Percentiles rank a stretch among this genome's conserved stretches.
Evolutionary conservation across 2,329 filamentous ascomycete genomes (phyloP).

Genomic region (Laburnicola sp.): DNA sequence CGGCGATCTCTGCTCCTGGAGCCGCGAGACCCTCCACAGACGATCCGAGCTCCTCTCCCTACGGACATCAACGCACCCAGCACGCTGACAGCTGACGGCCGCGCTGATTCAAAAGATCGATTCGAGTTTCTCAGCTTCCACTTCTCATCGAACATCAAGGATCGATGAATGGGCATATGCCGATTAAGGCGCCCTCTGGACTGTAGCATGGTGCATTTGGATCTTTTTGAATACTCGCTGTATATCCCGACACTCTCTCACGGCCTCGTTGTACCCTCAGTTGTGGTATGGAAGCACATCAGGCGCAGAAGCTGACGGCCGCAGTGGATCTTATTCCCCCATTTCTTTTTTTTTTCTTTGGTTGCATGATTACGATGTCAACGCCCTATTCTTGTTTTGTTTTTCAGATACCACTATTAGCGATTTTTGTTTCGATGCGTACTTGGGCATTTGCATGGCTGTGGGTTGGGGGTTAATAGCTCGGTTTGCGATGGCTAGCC

Average conservation of each 20-base stretch:
- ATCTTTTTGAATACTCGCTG: conserved; percentile 5
- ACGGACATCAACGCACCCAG: conserved; percentile 31
- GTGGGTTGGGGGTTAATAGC: conserved; percentile 62
- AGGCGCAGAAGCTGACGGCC: conserved; percentile 20
- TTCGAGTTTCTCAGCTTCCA: conserved; percentile 46
- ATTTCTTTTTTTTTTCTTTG: conserved; percentile 18
- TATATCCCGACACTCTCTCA: background rate
- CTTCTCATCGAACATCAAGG: conserved; percentile 39
- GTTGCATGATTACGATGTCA: conserved; percentile 37
- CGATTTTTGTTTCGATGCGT: conserved; percentile 69
- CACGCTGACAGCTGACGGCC: conserved; percentile 33
- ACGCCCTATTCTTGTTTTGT: conserved; percentile 29
- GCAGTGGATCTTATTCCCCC: conserved; percentile 25
- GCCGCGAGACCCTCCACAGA: conserved; percentile 61
- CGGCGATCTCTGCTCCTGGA: conserved; percentile 83
- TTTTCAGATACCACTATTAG: conserved; percentile 44
- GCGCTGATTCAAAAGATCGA: conserved; percentile 39
- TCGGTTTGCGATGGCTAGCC: background rate
- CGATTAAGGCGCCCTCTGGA: conserved; percentile 20
- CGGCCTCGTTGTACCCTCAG: background rate
- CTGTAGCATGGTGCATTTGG: background rate
- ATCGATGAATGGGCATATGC: conserved; percentile 32
- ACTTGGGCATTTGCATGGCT: conserved; percentile 49
- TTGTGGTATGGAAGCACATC: background rate
- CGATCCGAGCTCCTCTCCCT: conserved; percentile 27